Conservation (phyloP, 805 yeast species). For the Lipomyces chichibuensis region DNA sequence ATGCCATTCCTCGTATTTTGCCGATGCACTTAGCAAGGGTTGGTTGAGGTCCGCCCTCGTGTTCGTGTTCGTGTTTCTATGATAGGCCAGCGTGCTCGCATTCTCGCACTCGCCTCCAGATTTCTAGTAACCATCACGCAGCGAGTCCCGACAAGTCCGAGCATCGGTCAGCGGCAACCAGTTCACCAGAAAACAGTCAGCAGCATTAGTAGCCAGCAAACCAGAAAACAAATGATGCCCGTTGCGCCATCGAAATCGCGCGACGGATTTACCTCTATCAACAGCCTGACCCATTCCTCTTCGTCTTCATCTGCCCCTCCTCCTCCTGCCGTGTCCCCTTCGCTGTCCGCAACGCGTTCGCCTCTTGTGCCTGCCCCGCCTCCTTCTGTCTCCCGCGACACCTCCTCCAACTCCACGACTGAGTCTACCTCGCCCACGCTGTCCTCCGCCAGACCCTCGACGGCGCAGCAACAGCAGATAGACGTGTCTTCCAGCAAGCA, state of each 20-base stretch:
- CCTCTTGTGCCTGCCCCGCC: constrained; percentile 22
- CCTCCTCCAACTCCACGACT: not conserved
- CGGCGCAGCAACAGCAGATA: constrained; percentile 3
- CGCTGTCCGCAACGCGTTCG: constrained; percentile 18
- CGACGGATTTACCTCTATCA: constrained; percentile 3
- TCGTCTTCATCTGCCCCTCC: not conserved
- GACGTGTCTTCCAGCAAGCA: not conserved
- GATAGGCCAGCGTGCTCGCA: not conserved
- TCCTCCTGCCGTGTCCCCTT: not conserved
- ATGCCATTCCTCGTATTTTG: too few relatives aligned
- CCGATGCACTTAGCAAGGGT: not conserved
- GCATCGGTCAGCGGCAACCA: not conserved
- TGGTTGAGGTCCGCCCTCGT: not conserved
- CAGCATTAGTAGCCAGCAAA: not conserved
- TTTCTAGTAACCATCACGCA: not conserved
- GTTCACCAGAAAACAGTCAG: not conserved
- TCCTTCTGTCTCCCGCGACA: constrained; percentile 3
- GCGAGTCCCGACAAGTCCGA: not conserved
- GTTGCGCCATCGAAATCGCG: not conserved
- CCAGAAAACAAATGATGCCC: not conserved
- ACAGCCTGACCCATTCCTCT: not conserved
- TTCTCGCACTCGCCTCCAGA: not conserved
- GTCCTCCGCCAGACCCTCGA: constrained; percentile 1
- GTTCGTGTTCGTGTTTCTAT: constrained; percentile 2
- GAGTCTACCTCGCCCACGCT: constrained; percentile 1